Evolutionary conservation across 75 land plant species (phyloP).

Genomic region (Chamaecyparis obtusa): DNA sequence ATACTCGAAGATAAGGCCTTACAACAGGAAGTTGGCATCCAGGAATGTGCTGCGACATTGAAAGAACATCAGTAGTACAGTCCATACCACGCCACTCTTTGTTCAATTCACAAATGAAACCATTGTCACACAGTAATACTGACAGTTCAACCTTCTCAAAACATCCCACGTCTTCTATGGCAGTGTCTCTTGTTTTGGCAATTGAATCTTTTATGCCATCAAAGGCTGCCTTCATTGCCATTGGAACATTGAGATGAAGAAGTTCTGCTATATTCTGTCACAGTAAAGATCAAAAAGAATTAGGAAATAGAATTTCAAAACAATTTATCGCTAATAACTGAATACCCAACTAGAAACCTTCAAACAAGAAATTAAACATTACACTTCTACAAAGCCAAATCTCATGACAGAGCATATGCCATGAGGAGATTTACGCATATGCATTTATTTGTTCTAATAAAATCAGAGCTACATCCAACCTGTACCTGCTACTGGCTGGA

Average conservation of each 20-base stretch:
- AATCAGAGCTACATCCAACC: neutral
- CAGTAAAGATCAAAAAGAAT: constrained; percentile 1
- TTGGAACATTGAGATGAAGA: constrained; percentile 81
- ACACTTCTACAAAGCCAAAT: neutral
- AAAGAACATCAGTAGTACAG: constrained; percentile 86
- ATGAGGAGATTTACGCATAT: neutral
- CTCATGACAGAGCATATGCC: neutral
- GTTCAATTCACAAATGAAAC: constrained; percentile 78
- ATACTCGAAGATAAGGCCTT: constrained; percentile 16
- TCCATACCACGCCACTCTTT: constrained; percentile 89
- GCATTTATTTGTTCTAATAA: neutral
- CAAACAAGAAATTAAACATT: neutral
- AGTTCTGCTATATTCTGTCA: constrained; percentile 70
- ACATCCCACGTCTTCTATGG: constrained; percentile 53
- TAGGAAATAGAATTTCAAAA: neutral
- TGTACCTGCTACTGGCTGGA: neutral
- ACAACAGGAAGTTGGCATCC: constrained; percentile 69
- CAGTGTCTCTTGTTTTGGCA: constrained; percentile 58
- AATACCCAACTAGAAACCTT: neutral
- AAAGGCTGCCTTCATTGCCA: constrained; percentile 85
- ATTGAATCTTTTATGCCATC: constrained; percentile 60
- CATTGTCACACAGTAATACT: constrained; percentile 82
- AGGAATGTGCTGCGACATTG: constrained; percentile 78
- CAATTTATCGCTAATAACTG: neutral
- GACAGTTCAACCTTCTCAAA: constrained; percentile 87